Base-by-base conservation (phyloP, 1,284 basidiomycete genomes). In the Inonotus hispidus region DNA sequence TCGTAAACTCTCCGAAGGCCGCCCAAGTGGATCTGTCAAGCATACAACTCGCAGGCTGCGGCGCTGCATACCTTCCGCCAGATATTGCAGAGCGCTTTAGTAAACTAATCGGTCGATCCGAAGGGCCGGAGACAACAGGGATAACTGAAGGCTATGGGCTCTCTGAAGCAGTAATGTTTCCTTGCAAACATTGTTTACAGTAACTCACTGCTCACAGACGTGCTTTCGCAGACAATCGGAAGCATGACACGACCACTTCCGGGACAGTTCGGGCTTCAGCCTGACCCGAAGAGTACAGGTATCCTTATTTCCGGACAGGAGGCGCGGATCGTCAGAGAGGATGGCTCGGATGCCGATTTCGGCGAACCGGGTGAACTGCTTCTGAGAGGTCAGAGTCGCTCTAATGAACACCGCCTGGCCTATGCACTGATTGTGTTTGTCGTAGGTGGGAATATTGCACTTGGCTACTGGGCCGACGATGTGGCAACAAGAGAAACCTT, bases 391-490 rank as follows among this genome's bases (percentile, higher is more conserved):
- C 49, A 58, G 64, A 46, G 8, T 47, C 53, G 27, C 58, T n/a
- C 11, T 50, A 11, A 29, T 3, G 49, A 13, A 11, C 25, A 2
- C 13, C n/a, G 10, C 14, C 10, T 25, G 11, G 16, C n/a, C 23
- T 27, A 25, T 50, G 14, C 13, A 19, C 14, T 2, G 10, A 47
- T 25, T 11, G 56, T 23, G 25, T 14, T 23, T 49, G n/a, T 35
- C 19, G 25, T 27, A 63, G 62, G 83, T 23, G 70, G 61, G 0
- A 85, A 81, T 65, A 69, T 88, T 50, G 79, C 81, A 0, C 68
- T 82, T 0, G 89, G 89, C 0, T 92, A 92, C 69, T 88, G 80
- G 81, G 79, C 82, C 49, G 86, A 91, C 69, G 79, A 82, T 59
- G 75, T 80, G 63, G 85, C 87, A 0, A 89, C 82, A 11, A 73